These are phyloP conservation scores for Astrothelium subdiscretum DNA, from an alignment of 495 filamentous ascomycete genomes.

Conservation along the genomic window DNA sequence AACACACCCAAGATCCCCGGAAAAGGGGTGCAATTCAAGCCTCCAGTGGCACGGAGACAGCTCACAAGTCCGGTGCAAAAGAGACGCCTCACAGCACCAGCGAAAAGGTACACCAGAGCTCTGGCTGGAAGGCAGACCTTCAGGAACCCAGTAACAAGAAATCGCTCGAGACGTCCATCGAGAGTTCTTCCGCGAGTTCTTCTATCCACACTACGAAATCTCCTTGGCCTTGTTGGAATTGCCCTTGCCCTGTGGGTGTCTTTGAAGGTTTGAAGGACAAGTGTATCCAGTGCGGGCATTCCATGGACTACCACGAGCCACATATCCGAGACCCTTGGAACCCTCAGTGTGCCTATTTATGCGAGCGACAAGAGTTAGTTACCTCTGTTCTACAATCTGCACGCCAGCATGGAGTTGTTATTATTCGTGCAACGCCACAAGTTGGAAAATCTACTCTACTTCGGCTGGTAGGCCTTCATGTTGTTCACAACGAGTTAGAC, in stretches of 20 bases:
- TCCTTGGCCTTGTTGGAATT: not conserved
- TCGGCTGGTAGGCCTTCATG: not conserved
- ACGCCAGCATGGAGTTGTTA: not conserved
- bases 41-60: not conserved
- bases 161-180: not conserved
- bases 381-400: not conserved
- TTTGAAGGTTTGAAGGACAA: not conserved
- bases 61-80: not conserved
- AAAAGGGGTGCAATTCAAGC: no score
- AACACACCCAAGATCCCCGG: not conserved
- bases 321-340: not conserved
- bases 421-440: constrained; percentile 7
- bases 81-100: no score
- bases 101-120: no score
- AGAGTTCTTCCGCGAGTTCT: not conserved
- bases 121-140: not conserved
- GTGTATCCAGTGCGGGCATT: constrained; percentile 2
- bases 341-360: not conserved
- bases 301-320: constrained; percentile 5
- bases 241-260: not conserved
- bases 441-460: constrained; percentile 9
- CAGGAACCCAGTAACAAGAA: not conserved
- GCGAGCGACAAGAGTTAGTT: constrained; percentile 6
- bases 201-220: not conserved
- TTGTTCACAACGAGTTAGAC: not conserved